A percentile compares a stretch with the other conserved stretches of the same genome.
Evolutionary conservation across 345 rosid species (phyloP).

Genomic region (Arabidopsis arenosa): DNA sequence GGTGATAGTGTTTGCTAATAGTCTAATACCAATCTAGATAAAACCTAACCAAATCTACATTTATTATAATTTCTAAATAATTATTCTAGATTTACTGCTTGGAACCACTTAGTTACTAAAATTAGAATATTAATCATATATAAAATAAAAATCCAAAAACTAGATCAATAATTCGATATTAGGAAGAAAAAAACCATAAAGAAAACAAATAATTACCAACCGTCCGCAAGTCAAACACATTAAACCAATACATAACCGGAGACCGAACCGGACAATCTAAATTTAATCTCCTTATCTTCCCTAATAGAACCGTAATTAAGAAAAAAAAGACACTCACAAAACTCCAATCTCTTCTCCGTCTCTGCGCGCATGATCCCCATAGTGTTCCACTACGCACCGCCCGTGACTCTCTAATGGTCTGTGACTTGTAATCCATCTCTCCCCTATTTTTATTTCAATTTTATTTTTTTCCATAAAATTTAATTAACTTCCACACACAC

Average conservation of each 20-base stretch:
- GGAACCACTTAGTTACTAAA: background rate
- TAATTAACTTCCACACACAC: slow-evolving; percentile 12
- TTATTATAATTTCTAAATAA: background rate
- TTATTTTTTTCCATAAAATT: background rate
- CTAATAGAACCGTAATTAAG: slow-evolving; percentile 7
- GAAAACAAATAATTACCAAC: slow-evolving; percentile 12
- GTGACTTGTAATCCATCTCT: slow-evolving; percentile 40
- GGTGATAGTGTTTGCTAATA: slow-evolving; percentile 7
- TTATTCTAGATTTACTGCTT: background rate
- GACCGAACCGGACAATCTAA: slow-evolving; percentile 27
- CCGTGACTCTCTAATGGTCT: slow-evolving; percentile 48
- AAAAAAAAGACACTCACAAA: slow-evolving; percentile 20
- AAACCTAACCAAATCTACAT: slow-evolving; percentile 18
- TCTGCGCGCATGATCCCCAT: slow-evolving; percentile 45
- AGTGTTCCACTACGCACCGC: slow-evolving; percentile 41
- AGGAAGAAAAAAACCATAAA: background rate
- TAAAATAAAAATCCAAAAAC: background rate
- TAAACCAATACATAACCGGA: slow-evolving; percentile 31
- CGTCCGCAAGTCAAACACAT: background rate
- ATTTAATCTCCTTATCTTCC: background rate
- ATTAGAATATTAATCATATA: background rate
- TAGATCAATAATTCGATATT: background rate
- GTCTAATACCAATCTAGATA: slow-evolving; percentile 2
- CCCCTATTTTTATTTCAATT: background rate
- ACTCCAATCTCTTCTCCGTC: slow-evolving; percentile 35